Evolutionary conservation across 148 eudicot genomes (phyloP).

Genomic region (Vaccinium vitisidaea): DNA sequence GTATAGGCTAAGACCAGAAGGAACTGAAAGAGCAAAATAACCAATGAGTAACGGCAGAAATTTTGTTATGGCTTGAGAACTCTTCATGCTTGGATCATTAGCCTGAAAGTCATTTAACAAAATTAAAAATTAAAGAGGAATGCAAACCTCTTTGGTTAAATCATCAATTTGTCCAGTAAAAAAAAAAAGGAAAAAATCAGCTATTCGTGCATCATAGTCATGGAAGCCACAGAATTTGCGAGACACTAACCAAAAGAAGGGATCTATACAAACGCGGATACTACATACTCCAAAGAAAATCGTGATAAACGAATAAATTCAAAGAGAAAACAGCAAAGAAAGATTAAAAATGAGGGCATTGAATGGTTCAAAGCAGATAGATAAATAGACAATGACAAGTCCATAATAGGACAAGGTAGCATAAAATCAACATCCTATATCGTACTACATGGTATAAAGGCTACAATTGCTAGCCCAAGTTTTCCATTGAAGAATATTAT

Average conservation of each 20-base stretch:
- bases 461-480: not conserved
- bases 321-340: not conserved
- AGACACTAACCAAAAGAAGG: not conserved
- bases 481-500: not conserved
- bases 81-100: constrained; percentile 81
- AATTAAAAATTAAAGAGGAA: not conserved
- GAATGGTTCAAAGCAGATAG: not conserved
- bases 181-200: not conserved
- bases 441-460: not conserved
- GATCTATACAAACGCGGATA: not conserved
- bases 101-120: constrained; percentile 27
- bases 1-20: constrained; percentile 93
- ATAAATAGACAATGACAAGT: not conserved
- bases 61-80: constrained; percentile 73
- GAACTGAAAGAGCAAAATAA: constrained; percentile 92
- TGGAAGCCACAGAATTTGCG: not conserved
- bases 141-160: not conserved
- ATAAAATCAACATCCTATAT: not conserved
- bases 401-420: not conserved
- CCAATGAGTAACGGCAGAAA: constrained; percentile 90
- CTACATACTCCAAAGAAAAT: not conserved
- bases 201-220: not conserved
- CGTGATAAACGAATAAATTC: not conserved
- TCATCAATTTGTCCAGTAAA: not conserved
- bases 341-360: not conserved